Conservation (phyloP, 2,329 filamentous ascomycete genomes). For the Cladophialophora chaetospira region DNA sequence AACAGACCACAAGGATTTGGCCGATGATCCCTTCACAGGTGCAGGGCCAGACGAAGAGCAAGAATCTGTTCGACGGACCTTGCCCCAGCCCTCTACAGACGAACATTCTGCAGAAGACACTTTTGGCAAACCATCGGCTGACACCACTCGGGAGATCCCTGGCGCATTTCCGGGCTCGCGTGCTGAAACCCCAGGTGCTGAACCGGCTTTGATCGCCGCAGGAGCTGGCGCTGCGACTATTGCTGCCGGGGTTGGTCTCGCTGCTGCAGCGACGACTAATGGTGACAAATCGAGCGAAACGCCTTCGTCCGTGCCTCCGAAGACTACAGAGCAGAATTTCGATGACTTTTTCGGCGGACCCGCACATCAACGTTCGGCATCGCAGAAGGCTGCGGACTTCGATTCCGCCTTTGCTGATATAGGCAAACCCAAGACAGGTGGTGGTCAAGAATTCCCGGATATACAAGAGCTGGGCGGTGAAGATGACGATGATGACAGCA, state of each 20-base stretch:
- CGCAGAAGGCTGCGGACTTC: conserved; percentile 50
- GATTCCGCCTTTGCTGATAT: conserved; percentile 51
- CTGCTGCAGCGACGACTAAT: conserved; percentile 13
- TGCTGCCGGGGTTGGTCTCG: conserved; percentile 14
- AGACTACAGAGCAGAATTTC: conserved; percentile 39
- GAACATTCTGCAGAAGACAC: conserved; percentile 15
- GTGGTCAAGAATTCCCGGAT: conserved; percentile 79
- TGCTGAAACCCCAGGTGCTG: conserved; percentile 25
- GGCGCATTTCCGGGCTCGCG: conserved; percentile 53
- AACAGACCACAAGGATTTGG: conserved; percentile 17
- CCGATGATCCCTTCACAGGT: conserved; percentile 30
- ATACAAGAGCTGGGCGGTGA: conserved; percentile 69
- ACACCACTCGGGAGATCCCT: conserved; percentile 40
- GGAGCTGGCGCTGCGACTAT: conserved; percentile 20
- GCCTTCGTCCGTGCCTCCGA: conserved; percentile 20
- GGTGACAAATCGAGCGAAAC: conserved; percentile 6
- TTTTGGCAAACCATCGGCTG: conserved; percentile 25
- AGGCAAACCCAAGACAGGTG: conserved; percentile 42
- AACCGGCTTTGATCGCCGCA: conserved; percentile 11
- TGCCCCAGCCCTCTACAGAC: conserved; percentile 19
- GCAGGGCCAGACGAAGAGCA: conserved; percentile 33
- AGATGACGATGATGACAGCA: conserved; percentile 77
- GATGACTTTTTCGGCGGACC: conserved; percentile 50
- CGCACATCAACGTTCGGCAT: conserved; percentile 47
- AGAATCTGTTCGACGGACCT: conserved; percentile 29